Percentiles rank a stretch among this genome's conserved stretches.
phyloP scores from a whole-genome alignment of 495 filamentous ascomycete genomes.

The Parachaetomium inaequale region DNA sequence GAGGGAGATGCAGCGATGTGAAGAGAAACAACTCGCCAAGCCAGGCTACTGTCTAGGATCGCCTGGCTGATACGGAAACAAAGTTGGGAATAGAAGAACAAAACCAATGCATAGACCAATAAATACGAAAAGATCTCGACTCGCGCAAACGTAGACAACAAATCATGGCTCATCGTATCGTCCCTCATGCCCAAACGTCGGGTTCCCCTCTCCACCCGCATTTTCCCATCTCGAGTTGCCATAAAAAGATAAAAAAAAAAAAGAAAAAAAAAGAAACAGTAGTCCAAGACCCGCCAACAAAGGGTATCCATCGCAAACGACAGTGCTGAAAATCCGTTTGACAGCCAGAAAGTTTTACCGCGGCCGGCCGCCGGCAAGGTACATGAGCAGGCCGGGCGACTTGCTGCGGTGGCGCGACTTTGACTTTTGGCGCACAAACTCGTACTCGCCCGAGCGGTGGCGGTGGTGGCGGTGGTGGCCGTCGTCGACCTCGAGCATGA shows the following conservation, averaged over 20 bases:
- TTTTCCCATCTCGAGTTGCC: background rate
- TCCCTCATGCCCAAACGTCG: conserved; percentile 4
- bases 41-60: background rate
- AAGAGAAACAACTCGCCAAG: background rate
- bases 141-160: conserved; percentile 12
- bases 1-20: background rate
- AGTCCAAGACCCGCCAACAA: background rate
- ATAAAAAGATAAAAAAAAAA: background rate
- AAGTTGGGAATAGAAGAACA: background rate
- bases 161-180: conserved; percentile 17
- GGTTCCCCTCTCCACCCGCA: background rate
- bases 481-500: conserved; percentile 35
- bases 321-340: conserved; percentile 5
- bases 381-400: conserved; percentile 47
- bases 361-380: conserved; percentile 44
- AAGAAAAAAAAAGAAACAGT: background rate
- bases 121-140: conserved; percentile 13
- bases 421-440: conserved; percentile 61
- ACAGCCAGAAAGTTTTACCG: conserved; percentile 20
- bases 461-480: conserved; percentile 40
- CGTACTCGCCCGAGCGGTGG: conserved; percentile 46
- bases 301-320: conserved; percentile 4
- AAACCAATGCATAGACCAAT: background rate
- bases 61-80: background rate
- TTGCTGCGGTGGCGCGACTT: conserved; percentile 40